These are phyloP conservation scores for Starmerella floris DNA, from an alignment of 805 yeast species.

Conservation along the genomic window DNA sequence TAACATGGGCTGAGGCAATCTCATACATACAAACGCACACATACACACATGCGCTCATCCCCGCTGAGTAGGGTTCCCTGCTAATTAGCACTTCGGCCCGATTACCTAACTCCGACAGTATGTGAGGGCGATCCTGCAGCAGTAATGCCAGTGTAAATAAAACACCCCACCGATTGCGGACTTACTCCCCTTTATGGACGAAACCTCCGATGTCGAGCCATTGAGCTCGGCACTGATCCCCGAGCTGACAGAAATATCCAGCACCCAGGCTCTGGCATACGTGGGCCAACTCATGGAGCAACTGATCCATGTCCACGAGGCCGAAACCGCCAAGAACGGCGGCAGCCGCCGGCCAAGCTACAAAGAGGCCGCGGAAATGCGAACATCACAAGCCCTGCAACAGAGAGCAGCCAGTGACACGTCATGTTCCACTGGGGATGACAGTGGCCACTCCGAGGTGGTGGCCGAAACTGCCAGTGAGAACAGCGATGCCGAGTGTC, in stretches of 20 bases:
- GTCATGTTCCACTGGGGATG: neutral
- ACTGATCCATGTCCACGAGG: constrained; percentile 19
- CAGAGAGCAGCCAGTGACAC: no score
- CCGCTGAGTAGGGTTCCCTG: no score
- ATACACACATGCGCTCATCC: no score
- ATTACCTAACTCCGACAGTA: no score
- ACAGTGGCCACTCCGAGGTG: neutral
- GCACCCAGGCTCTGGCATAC: constrained; percentile 20
- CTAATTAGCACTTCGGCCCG: no score
- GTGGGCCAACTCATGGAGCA: constrained; percentile 18
- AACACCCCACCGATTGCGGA: no score
- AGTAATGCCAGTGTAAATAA: no score
- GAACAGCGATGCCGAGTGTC: neutral
- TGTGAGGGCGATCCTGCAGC: no score
- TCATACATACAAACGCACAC: no score
- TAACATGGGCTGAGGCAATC: no score
- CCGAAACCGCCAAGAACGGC: neutral
- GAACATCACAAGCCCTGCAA: neutral
- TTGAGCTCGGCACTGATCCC: constrained; percentile 3
- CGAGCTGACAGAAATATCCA: constrained; percentile 10
- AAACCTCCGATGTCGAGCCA: neutral
- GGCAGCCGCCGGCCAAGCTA: constrained; percentile 14
- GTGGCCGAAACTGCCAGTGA: neutral
- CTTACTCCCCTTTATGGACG: no score
- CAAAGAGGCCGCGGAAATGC: constrained; percentile 8